Conservation (phyloP, 2,329 filamentous ascomycete genomes). For the Cryoendolithus antarcticus region DNA sequence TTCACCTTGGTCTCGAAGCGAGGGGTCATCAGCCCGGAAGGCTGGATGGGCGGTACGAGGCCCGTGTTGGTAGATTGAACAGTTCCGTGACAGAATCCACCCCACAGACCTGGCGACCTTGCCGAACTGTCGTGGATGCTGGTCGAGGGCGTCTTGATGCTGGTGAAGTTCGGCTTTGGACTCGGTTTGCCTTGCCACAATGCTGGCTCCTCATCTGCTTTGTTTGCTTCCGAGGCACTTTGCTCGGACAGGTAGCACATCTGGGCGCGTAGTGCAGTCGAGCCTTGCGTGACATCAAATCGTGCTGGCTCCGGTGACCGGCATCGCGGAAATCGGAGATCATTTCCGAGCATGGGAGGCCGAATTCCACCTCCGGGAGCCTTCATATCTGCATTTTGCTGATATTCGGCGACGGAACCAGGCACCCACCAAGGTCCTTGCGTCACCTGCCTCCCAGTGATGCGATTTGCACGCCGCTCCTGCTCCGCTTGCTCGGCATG, state of each 20-base stretch:
- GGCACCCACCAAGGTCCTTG: conserved; percentile 29
- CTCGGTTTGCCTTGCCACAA: conserved; percentile 6
- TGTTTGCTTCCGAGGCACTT: conserved; percentile 30
- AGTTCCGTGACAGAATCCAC: conserved; percentile 60
- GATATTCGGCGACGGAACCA: no score
- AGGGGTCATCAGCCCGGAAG: conserved; percentile 40
- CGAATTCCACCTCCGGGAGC: conserved; percentile 47
- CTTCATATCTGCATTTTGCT: conserved; percentile 33
- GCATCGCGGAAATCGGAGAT: conserved; percentile 70
- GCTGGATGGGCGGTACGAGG: conserved; percentile 27
- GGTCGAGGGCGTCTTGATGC: conserved; percentile 6
- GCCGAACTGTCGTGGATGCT: conserved; percentile 1
- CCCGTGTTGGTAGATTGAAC: no score
- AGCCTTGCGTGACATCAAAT: conserved; percentile 62
- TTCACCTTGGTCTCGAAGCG: conserved; percentile 25
- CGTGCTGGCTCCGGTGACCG: conserved; percentile 73
- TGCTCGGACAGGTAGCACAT: conserved; percentile 40
- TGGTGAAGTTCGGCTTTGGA: conserved; percentile 5
- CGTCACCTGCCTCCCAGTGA: conserved; percentile 13
- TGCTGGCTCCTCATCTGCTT: conserved; percentile 34
- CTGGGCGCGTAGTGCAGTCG: conserved; percentile 35
- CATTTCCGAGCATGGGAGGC: conserved; percentile 78
- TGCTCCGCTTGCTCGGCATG: conserved; percentile 56
- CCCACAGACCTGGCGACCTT: conserved; percentile 57
- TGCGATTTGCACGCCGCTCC: conserved; percentile 32